These are phyloP conservation scores for Melaleuca quinquenervia DNA, from an alignment of 345 rosid genomes.

Conservation along the genomic window DNA sequence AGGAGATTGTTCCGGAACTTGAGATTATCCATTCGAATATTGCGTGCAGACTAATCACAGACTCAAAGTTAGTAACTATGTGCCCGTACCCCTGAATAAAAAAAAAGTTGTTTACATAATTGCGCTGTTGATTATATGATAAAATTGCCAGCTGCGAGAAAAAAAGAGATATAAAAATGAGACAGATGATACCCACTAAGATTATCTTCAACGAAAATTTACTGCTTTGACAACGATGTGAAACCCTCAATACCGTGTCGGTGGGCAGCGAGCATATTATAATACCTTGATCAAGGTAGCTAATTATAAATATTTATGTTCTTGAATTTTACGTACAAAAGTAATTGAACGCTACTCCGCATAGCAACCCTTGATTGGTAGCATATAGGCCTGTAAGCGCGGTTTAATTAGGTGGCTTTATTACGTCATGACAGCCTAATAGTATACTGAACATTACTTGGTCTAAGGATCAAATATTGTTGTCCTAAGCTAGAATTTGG, in stretches of 20 bases:
- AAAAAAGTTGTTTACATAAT: not conserved
- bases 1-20: not conserved
- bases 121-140: not conserved
- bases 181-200: not conserved
- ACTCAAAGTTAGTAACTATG: not conserved
- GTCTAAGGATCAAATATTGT: not conserved
- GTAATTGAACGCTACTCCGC: not conserved
- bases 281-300: not conserved
- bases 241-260: not conserved
- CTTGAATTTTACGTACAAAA: not conserved
- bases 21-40: not conserved
- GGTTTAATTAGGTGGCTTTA: not conserved
- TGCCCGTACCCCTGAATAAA: not conserved
- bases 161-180: not conserved
- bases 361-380: not conserved
- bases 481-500: not conserved
- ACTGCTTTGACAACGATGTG: not conserved
- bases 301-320: not conserved
- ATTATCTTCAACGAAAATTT: not conserved
- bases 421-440: not conserved
- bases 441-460: not conserved
- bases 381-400: not conserved
- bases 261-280: not conserved
- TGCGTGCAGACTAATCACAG: not conserved
- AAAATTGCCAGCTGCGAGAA: not conserved